Conservation (phyloP, 202 grass and related monocot species). For the Setaria italica region DNA sequence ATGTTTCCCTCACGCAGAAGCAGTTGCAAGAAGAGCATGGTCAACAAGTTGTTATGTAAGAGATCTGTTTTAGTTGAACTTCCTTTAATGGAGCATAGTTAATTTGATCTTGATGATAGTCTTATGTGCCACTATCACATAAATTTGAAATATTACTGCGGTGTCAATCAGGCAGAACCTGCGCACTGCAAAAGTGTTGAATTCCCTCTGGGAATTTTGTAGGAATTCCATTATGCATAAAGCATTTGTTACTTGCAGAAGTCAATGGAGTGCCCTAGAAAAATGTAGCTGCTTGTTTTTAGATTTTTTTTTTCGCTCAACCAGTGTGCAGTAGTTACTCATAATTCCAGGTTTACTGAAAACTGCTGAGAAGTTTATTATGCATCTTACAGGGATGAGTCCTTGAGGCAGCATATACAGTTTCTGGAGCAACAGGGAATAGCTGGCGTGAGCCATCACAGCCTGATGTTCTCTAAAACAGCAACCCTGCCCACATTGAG, state of each 20-base stretch:
- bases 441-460: slow-evolving; percentile 92
- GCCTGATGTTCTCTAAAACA: slow-evolving; percentile 89
- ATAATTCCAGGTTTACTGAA: slow-evolving; percentile 32
- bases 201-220: background rate
- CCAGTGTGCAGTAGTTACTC: slow-evolving; percentile 7
- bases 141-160: slow-evolving; percentile 7
- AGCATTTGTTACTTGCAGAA: slow-evolving; percentile 3
- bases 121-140: slow-evolving; percentile 1
- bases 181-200: background rate
- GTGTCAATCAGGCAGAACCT: slow-evolving; percentile 1
- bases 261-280: background rate
- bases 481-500: slow-evolving; percentile 74
- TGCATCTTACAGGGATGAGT: slow-evolving; percentile 64
- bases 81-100: slow-evolving; percentile 16
- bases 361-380: slow-evolving; percentile 33
- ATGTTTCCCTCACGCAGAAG: slow-evolving; percentile 83
- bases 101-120: slow-evolving; percentile 12
- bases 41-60: slow-evolving; percentile 73
- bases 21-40: slow-evolving; percentile 94
- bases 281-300: slow-evolving; percentile 29
- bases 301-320: slow-evolving; percentile 9
- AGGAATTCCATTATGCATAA: background rate
- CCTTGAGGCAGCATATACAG: slow-evolving; percentile 66
- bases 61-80: slow-evolving; percentile 4
- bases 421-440: slow-evolving; percentile 82